Conservation (phyloP, 2,329 filamentous ascomycete species). For the Apiospora saccharicola region DNA sequence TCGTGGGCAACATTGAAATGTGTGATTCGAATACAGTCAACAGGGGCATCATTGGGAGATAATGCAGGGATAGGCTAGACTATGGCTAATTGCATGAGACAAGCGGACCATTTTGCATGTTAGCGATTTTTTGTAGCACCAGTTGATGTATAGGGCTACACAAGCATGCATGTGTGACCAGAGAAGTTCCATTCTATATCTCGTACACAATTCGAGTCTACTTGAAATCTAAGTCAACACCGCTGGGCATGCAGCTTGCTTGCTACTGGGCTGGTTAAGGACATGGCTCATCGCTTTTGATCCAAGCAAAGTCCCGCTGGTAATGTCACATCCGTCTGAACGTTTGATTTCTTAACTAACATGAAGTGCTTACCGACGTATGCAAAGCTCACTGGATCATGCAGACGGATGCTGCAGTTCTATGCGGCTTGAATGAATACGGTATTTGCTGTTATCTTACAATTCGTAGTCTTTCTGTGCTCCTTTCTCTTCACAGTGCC, state of each 20-base stretch:
- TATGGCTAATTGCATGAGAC: conserved; percentile 37
- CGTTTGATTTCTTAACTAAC: background rate
- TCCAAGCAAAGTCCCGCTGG: background rate
- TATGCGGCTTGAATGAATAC: background rate
- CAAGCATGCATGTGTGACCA: conserved; percentile 33
- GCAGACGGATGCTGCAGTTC: background rate
- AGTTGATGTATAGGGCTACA: conserved; percentile 31
- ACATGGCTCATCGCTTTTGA: background rate
- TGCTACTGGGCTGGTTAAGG: conserved; percentile 10
- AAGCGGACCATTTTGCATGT: conserved; percentile 41
- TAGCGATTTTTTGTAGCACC: conserved; percentile 39
- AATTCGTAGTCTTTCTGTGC: background rate
- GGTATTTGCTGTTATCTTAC: background rate
- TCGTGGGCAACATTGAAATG: background rate
- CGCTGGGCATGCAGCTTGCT: background rate
- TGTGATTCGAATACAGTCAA: background rate
- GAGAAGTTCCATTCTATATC: conserved; percentile 34
- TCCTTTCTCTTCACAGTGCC: background rate
- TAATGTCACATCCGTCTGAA: conserved; percentile 6
- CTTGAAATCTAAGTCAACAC: background rate
- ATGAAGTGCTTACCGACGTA: background rate
- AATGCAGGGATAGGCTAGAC: conserved; percentile 19
- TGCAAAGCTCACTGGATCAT: background rate
- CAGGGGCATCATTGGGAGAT: background rate
- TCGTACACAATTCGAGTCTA: background rate